These are phyloP conservation scores for Avena insularis DNA, from an alignment of 176 grass and related monocot species.

Conservation along the genomic window DNA sequence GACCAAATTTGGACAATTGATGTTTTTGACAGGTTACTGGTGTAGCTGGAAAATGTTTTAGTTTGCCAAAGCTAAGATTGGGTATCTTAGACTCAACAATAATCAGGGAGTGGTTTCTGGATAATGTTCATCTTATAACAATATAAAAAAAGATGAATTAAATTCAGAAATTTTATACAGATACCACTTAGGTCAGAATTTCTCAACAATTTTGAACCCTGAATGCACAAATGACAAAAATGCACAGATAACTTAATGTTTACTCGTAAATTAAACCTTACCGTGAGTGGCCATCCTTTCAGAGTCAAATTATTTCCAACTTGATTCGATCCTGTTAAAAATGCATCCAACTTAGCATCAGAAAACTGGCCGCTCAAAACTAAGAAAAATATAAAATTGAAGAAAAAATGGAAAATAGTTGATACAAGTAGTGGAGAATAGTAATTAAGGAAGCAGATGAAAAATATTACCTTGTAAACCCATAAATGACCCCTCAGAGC, in stretches of 20 bases:
- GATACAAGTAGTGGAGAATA: background rate
- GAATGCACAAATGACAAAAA: slow-evolving; percentile 10
- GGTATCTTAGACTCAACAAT: background rate
- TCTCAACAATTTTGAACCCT: slow-evolving; percentile 20
- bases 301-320: slow-evolving; percentile 92
- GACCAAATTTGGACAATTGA: background rate
- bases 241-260: slow-evolving; percentile 1
- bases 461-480: slow-evolving; percentile 78
- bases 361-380: slow-evolving; percentile 12
- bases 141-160: background rate
- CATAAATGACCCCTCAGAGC: slow-evolving; percentile 84
- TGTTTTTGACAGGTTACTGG: background rate
- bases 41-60: background rate
- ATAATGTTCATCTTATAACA: background rate
- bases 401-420: background rate
- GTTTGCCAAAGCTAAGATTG: background rate
- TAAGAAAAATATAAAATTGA: slow-evolving; percentile 30
- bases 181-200: background rate
- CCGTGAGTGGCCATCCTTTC: slow-evolving; percentile 99
- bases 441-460: slow-evolving; percentile 17
- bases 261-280: slow-evolving; percentile 51
- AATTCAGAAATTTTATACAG: slow-evolving; percentile 23
- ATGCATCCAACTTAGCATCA: slow-evolving; percentile 38
- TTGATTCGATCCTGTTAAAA: slow-evolving; percentile 87
- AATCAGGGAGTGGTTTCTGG: background rate